phyloP scores from a whole-genome alignment of 108 stramenopile genomes.

The Epipyxis sp. region DNA sequence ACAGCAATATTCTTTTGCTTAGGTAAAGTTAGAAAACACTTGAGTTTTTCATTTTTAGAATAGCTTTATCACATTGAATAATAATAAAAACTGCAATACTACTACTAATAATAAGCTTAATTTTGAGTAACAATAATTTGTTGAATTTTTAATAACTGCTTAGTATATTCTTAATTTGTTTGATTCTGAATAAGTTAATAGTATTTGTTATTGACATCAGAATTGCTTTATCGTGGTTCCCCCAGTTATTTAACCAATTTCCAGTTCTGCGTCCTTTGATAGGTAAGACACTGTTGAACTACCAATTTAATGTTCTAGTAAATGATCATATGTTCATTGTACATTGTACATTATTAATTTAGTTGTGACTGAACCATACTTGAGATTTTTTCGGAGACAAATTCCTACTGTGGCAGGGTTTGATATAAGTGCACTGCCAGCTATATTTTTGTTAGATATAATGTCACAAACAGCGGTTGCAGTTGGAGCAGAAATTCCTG shows the following conservation, averaged over 20 bases:
- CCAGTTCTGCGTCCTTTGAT: background rate
- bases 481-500: slow-evolving; percentile 46
- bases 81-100: too few relatives aligned
- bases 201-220: slow-evolving; percentile 80
- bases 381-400: slow-evolving; percentile 77
- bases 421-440: slow-evolving; percentile 73
- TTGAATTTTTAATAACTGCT: too few relatives aligned
- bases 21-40: background rate
- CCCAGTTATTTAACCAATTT: slow-evolving; percentile 46
- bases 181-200: background rate
- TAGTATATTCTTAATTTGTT: background rate
- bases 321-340: too few relatives aligned
- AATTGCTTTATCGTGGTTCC: slow-evolving; percentile 80
- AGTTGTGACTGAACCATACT: slow-evolving; percentile 78
- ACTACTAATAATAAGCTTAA: too few relatives aligned
- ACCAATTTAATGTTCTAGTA: too few relatives aligned
- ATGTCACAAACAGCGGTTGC: slow-evolving; percentile 61
- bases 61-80: background rate
- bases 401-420: slow-evolving; percentile 77
- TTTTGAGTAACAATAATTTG: too few relatives aligned
- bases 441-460: slow-evolving; percentile 63
- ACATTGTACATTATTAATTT: too few relatives aligned
- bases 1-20: background rate
- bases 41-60: background rate
- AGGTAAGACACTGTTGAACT: too few relatives aligned